Percentiles rank a stretch among this genome's conserved stretches.
phyloP scores from a whole-genome alignment of 23 red algal genomes.

The Agarophyton chilense region DNA sequence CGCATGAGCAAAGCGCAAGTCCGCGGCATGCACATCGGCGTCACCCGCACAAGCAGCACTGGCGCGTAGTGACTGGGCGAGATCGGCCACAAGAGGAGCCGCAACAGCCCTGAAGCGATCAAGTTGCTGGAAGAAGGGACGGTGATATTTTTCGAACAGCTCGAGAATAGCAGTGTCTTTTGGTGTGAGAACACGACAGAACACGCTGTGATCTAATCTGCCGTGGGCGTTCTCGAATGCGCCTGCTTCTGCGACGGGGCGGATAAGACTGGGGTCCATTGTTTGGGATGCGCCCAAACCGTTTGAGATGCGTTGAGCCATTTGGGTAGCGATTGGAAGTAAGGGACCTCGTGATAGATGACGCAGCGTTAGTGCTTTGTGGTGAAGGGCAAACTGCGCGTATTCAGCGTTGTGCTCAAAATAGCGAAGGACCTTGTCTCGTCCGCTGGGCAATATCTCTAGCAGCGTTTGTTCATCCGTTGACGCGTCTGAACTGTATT shows the following conservation, averaged over 20 bases:
- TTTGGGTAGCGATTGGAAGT: conserved; percentile 4
- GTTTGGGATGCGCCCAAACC: conserved; percentile 14
- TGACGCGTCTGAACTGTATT: conserved; percentile 46
- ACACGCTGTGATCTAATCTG: conserved; percentile 10
- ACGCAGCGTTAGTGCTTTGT: conserved; percentile 37
- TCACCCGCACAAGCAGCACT: conserved; percentile 23
- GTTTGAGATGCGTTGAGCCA: conserved; percentile 19
- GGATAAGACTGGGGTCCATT: conserved; percentile 44
- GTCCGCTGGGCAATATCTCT: conserved; percentile 52
- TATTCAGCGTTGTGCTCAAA: conserved; percentile 72
- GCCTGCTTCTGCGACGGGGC: conserved; percentile 58
- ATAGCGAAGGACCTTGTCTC: conserved; percentile 65
- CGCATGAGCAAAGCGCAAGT: conserved; percentile 75
- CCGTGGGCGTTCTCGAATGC: conserved; percentile 64
- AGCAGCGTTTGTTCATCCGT: conserved; percentile 35
- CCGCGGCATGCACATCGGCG: conserved; percentile 29
- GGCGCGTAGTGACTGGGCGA: conserved; percentile 46
- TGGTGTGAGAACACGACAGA: conserved; percentile 26
- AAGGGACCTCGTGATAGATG: conserved; percentile 33
- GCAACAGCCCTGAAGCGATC: conserved; percentile 57
- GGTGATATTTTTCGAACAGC: conserved; percentile 43
- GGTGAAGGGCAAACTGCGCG: conserved; percentile 37
- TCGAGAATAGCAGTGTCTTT: conserved; percentile 53
- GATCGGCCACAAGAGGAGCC: conserved; percentile 56
- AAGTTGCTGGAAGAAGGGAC: conserved; percentile 66